Evolutionary conservation across 1,284 basidiomycete genomes (phyloP), one percentile per base, ranked within the genome.

Genomic region (Irpex sp.): DNA sequence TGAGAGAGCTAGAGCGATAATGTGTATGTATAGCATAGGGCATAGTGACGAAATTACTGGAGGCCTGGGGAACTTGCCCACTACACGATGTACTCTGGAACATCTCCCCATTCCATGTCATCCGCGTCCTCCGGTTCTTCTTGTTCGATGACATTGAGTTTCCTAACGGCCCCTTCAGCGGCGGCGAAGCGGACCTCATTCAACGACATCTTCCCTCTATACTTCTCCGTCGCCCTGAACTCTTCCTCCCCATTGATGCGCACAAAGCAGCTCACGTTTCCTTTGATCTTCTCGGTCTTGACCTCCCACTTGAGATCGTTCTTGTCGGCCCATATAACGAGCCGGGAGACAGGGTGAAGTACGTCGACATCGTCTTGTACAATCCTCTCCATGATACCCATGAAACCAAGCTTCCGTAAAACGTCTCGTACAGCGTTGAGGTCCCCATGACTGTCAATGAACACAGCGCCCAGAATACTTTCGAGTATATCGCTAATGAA

Each of bases 401-500:
- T 67, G 18, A 88, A 76, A 2, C 88, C 88, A 37, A 90, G 69
- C n/a, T 63, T 75, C 23, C 72, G 64, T 53, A 93, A 78, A 0
- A 93, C 78, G 0, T 65, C 65, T 16, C 78, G 80, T 35, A 85
- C 81, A 9, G 76, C 75, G 16, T 81, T 78, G 42, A 94, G 75
- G 61, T 85, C 72, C 18, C 90, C 91, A 1, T 70, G 71, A 1
- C 84, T 83, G 72, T 96, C 94, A 39, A 94, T 79, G 66, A 87
- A 91, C 10, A 93, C 85, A 0, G 91, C 92, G 4, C 93, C 93
- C 28, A 96, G 77, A 23, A 94, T 68, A 58, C 88, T 88, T 75
- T 96, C 93, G 35, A 94, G 73, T 70, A 88, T 85, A 73, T 92
- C 89, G 65, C 85, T 88, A 66, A 90, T 77, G 69, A 91, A 84